These are phyloP conservation scores for Taphrina wiesneri DNA, from an alignment of 1,139 yeast genomes.

Conservation along the genomic window DNA sequence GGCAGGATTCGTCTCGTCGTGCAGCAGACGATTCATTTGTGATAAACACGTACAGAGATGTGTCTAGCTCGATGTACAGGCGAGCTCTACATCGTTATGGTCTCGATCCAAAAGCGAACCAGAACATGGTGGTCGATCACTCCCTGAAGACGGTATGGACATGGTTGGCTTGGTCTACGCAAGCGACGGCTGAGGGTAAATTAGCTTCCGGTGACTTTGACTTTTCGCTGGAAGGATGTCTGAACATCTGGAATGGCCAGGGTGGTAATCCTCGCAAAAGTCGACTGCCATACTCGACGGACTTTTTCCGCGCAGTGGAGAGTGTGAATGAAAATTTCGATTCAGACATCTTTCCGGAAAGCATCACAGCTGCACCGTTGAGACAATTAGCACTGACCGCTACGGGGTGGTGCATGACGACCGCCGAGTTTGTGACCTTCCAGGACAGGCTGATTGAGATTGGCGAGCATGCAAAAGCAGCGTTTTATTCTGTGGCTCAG, in stretches of 20 bases:
- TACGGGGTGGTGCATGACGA: conserved; percentile 89
- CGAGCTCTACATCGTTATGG: conserved; percentile 77
- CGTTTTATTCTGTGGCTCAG: conserved; percentile 90
- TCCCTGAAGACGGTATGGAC: conserved; percentile 81
- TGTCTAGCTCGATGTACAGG: conserved; percentile 56
- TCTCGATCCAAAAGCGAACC: conserved; percentile 64
- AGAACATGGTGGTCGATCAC: conserved; percentile 62
- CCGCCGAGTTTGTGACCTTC: conserved; percentile 71
- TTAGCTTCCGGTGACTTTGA: conserved; percentile 71
- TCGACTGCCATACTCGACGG: conserved; percentile 20
- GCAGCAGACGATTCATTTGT: conserved; percentile 36
- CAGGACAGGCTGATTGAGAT: conserved; percentile 48
- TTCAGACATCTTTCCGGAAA: conserved; percentile 41
- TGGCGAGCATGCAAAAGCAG: conserved; percentile 82
- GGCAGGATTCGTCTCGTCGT: neutral
- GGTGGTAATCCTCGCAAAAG: conserved; percentile 40
- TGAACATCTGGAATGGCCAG: conserved; percentile 86
- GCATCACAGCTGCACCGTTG: conserved; percentile 47
- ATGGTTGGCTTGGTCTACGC: conserved; percentile 65
- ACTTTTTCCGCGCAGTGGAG: conserved; percentile 24
- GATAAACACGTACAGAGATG: conserved; percentile 57
- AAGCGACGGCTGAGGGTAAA: conserved; percentile 55
- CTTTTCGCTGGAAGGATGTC: conserved; percentile 82
- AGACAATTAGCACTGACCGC: conserved; percentile 78
- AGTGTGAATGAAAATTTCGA: conserved; percentile 39